These are phyloP conservation scores for Chenopodium suecicum DNA, from an alignment of 148 eudicot species.

Conservation along the genomic window DNA sequence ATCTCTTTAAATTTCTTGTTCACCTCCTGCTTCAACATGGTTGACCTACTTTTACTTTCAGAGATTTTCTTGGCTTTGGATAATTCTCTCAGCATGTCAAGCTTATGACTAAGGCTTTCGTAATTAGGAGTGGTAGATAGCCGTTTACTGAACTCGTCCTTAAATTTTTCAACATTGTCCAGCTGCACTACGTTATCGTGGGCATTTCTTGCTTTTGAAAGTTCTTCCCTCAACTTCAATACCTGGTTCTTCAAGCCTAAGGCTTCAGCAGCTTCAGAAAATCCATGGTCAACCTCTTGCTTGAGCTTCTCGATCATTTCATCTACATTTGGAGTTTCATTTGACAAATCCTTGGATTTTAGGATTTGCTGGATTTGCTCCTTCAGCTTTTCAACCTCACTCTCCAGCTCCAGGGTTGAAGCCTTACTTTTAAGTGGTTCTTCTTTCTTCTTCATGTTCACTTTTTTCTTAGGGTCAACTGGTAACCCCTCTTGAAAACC, in stretches of 20 bases:
- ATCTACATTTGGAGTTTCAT: conserved; percentile 42
- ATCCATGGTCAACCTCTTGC: conserved; percentile 63
- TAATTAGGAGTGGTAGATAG: conserved; percentile 67
- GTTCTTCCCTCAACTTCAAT: conserved; percentile 53
- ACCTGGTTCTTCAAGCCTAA: conserved; percentile 60
- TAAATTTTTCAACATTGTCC: conserved; percentile 59
- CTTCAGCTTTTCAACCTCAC: conserved; percentile 71
- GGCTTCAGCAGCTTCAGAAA: conserved; percentile 58
- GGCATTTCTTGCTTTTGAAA: conserved; percentile 57
- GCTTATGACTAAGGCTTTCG: conserved; percentile 54
- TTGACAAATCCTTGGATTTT: conserved; percentile 51
- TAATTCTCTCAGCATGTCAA: conserved; percentile 65
- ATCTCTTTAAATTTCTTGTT: conserved; percentile 51
- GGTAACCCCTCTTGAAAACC: conserved; percentile 66
- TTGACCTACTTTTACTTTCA: conserved; percentile 41
- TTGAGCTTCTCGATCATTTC: conserved; percentile 61
- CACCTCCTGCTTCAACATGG: conserved; percentile 44
- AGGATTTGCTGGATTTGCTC: conserved; percentile 38
- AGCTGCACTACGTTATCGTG: conserved; percentile 47
- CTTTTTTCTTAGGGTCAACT: conserved; percentile 54
- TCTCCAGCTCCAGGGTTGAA: conserved; percentile 50
- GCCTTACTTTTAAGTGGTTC: conserved; percentile 44
- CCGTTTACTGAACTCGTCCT: conserved; percentile 55
- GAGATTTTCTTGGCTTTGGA: conserved; percentile 47
- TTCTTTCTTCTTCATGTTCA: conserved; percentile 69